Base-by-base conservation (phyloP, 2,329 filamentous ascomycete genomes). In the Capronia epimyces region DNA sequence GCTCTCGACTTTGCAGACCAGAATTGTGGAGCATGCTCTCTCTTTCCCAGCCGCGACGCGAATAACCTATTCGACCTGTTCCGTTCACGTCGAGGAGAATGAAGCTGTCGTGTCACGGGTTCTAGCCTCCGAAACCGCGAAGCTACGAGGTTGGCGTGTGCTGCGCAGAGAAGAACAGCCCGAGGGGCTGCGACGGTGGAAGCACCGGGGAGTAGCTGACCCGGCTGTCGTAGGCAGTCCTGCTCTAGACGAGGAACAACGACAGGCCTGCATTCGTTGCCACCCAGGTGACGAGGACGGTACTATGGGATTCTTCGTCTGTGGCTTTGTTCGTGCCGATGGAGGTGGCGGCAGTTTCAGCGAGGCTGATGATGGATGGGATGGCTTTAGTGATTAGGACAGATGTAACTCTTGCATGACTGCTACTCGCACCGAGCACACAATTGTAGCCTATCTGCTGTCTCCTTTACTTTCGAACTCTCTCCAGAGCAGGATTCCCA, bases 231-330 rank as follows among this genome's bases (percentile, higher is more conserved):
- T 48, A 7, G 20, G 10, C 20, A 18, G 2, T 31, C 44, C 21
- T 18, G 21, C 31, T 56, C 66, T 49, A 53, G 65, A 29, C 49
- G 77, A 76, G 1, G 71, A 81, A 45, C 64, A 74, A 34, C 68
- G 74, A 4, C 83, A 91, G 21, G 86, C 79, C 2, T 95, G 89
- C 63, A 84, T 96, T 49, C 76, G 91, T 52, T 87, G 88, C 25
- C 84, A 86, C 67, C 87, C 90, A 61, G 86, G 82, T 21, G 89
- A 91, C 60, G 83, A 83, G 8, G 80, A 86, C 56, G 89, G 89
- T 0, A 87, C 90, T 1, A 95, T 96, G 80, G 91, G 93, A 0
- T 97, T 98, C 69, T 98, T 98, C 62, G 87, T 96, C 16, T 89
- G 82, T n/a, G 88, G 79, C 0, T 95, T 98, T 68, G 78, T 88